A percentile compares a stretch with the other conserved stretches of the same genome.
phyloP scores from a whole-genome alignment of 495 filamentous ascomycete genomes.

The Talaromyces wortmannii region DNA sequence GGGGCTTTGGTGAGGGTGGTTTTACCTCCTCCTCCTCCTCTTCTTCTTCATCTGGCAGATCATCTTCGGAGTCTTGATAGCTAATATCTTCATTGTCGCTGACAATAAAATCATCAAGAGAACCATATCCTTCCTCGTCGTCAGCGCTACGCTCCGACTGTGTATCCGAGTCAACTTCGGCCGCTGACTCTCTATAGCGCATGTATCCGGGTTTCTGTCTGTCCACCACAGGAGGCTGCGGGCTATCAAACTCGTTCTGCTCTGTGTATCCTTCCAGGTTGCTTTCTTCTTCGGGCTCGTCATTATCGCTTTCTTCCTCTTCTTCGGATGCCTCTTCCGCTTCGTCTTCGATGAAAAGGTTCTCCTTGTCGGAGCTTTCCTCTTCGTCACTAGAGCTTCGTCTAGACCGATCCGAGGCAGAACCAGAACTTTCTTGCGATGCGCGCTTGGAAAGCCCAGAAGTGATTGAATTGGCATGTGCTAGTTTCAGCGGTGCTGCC shows the following conservation, averaged over 20 bases:
- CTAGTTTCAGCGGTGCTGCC: not conserved
- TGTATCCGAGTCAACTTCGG: constrained; percentile 1
- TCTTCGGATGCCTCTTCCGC: constrained; percentile 10
- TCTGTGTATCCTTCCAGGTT: constrained; percentile 5
- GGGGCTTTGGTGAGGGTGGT: constrained; percentile 14
- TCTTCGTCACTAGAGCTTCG: constrained; percentile 1
- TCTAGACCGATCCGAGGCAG: not conserved
- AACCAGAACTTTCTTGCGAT: constrained; percentile 2
- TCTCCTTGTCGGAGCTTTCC: constrained; percentile 29
- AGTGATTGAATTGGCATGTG: constrained; percentile 3
- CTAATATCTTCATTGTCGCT: constrained; percentile 39
- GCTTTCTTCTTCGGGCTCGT: not conserved
- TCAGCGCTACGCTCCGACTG: constrained; percentile 3
- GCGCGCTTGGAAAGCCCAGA: constrained; percentile 1
- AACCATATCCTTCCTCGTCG: constrained; percentile 25
- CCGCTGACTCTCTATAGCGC: constrained; percentile 1
- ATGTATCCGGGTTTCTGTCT: not conserved
- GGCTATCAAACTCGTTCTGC: constrained; percentile 2
- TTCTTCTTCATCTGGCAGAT: constrained; percentile 22
- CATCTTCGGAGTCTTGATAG: constrained; percentile 27
- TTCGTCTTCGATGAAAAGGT: constrained; percentile 25
- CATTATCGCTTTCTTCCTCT: not conserved
- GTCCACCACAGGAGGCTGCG: not conserved
- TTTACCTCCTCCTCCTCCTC: constrained; percentile 6
- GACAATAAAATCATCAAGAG: constrained; percentile 39